Percentiles rank a stretch among this genome's conserved stretches.
These are phyloP conservation scores for Fragaria nilgerrensis DNA, from an alignment of 306 rosid genomes.

Conservation along the genomic window DNA sequence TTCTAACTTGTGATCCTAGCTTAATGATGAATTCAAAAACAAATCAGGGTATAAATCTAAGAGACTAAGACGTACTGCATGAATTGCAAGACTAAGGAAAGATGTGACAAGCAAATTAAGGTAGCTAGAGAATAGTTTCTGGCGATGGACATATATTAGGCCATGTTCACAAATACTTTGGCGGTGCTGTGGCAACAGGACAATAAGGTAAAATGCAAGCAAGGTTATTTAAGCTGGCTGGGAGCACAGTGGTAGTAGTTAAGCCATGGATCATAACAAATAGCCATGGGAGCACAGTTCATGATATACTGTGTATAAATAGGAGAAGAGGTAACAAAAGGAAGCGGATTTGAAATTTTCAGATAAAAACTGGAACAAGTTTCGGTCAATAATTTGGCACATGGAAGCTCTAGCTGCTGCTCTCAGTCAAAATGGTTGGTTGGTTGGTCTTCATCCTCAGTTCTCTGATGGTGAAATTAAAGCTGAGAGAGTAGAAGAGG, in stretches of 20 bases:
- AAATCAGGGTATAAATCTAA: neutral
- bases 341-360: no score
- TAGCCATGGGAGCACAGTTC: neutral
- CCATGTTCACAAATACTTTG: neutral
- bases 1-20: neutral
- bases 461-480: no score
- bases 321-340: no score
- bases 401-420: no score
- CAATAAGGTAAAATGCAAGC: neutral
- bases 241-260: neutral
- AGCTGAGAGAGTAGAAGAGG: no score
- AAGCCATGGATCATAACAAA: neutral
- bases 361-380: no score
- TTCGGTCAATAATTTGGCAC: no score
- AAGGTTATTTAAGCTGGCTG: neutral
- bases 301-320: neutral
- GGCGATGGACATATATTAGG: neutral
- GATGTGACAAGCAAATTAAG: neutral
- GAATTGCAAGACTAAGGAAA: neutral
- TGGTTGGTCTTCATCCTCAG: no score
- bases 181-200: neutral
- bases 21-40: neutral
- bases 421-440: no score
- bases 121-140: neutral
- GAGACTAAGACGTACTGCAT: neutral